Percentiles rank a stretch among this genome's conserved stretches.
Conservation (phyloP, 2,329 filamentous ascomycete species). For the Xylariaceae sp. region DNA sequence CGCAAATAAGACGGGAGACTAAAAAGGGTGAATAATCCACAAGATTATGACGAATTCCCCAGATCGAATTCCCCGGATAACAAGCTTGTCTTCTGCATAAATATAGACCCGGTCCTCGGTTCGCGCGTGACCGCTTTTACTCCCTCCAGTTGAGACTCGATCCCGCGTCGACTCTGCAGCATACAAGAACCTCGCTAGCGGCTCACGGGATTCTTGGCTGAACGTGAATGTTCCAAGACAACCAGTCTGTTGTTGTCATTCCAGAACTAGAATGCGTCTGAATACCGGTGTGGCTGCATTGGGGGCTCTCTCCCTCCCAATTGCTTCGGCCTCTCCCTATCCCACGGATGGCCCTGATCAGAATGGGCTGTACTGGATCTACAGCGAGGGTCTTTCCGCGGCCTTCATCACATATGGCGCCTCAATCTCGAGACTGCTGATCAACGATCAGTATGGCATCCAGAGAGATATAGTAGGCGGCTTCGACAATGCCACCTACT, state of each 20-base stretch:
- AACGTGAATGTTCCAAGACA: not conserved
- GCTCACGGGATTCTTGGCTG: not conserved
- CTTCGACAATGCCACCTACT: constrained; percentile 71
- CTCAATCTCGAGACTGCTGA: constrained; percentile 64
- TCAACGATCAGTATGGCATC: constrained; percentile 63
- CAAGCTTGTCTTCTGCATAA: not conserved
- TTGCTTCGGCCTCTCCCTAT: constrained; percentile 27
- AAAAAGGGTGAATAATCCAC: not conserved
- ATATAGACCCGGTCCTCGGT: not conserved
- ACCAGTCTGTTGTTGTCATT: not conserved
- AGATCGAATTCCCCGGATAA: constrained; percentile 6
- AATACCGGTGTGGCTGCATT: constrained; percentile 26
- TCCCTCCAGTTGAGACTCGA: not conserved
- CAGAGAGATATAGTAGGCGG: constrained; percentile 67
- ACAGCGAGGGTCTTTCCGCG: constrained; percentile 60
- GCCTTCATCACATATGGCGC: constrained; percentile 71
- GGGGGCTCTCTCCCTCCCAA: constrained; percentile 31
- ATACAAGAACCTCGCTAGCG: not conserved
- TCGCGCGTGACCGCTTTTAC: not conserved
- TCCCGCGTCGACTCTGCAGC: not conserved
- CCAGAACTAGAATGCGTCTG: constrained; percentile 26
- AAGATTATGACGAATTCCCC: constrained; percentile 25
- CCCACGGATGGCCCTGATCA: constrained; percentile 42
- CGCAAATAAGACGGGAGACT: constrained; percentile 18
- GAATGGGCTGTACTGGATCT: constrained; percentile 67